Conservation (phyloP, 2,329 filamentous ascomycete genomes). For the Colletotrichum phormii region DNA sequence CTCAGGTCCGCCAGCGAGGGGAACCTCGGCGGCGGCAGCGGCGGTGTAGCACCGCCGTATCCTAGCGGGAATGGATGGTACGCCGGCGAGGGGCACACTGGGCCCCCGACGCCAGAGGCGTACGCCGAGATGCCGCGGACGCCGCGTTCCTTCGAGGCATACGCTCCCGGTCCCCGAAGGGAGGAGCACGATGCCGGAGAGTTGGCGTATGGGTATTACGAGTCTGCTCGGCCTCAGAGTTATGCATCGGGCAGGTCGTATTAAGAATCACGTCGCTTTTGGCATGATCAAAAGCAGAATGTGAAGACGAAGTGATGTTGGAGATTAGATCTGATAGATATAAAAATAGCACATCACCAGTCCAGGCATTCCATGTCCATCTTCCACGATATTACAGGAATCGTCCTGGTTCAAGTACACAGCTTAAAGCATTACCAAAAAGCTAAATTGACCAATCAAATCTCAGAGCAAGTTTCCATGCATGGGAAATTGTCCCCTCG, state of each 20-base stretch:
- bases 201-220: constrained; percentile 15
- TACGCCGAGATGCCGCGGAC: constrained; percentile 22
- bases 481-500: too few relatives aligned
- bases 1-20: constrained; percentile 25
- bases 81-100: constrained; percentile 21
- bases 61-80: constrained; percentile 20
- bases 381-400: not conserved
- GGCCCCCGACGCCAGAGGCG: not conserved
- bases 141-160: constrained; percentile 21
- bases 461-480: not conserved
- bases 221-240: constrained; percentile 18
- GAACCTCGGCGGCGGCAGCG: constrained; percentile 1
- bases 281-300: not conserved
- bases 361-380: constrained; percentile 10
- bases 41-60: not conserved
- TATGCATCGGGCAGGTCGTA: constrained; percentile 31
- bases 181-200: constrained; percentile 10
- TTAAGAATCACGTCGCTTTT: not conserved
- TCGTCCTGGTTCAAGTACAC: not conserved
- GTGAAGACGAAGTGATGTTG: not conserved
- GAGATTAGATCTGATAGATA: not conserved
- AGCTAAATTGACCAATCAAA: too few relatives aligned
- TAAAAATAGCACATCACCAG: not conserved
- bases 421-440: not conserved
- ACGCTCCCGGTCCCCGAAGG: constrained; percentile 14